Percentiles rank a stretch among this genome's conserved stretches.
These are phyloP conservation scores for Miscanthus lutarioriparius DNA, from an alignment of 176 grass and related monocot species.

Conservation along the genomic window DNA sequence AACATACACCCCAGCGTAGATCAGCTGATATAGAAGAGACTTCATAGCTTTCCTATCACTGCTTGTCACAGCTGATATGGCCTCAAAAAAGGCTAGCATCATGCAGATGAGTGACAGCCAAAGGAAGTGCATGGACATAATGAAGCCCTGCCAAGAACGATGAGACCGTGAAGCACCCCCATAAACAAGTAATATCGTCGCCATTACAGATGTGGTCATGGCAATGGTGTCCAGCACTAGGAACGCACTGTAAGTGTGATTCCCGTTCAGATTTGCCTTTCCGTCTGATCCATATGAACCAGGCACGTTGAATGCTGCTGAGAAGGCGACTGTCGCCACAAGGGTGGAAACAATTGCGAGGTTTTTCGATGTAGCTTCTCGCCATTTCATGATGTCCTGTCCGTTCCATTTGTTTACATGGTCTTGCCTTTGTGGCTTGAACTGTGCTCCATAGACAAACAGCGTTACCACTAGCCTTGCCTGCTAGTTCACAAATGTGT, in stretches of 20 bases:
- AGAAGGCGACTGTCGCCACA: conserved; percentile 55
- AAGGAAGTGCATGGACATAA: not conserved
- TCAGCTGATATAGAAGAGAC: not conserved
- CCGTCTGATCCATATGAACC: conserved; percentile 48
- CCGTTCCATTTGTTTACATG: conserved; percentile 44
- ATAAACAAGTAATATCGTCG: not conserved
- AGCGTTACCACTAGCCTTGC: conserved; percentile 17
- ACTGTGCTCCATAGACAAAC: conserved; percentile 31
- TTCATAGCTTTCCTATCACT: not conserved
- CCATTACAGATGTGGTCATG: not conserved
- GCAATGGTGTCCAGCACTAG: conserved; percentile 36
- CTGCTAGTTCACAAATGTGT: conserved; percentile 5
- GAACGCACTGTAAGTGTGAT: not conserved
- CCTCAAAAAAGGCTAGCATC: not conserved
- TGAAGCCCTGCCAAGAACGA: not conserved
- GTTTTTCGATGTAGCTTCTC: conserved; percentile 36
- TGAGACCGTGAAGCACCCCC: not conserved
- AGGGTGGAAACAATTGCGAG: conserved; percentile 46
- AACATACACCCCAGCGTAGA: not conserved
- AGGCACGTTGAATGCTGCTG: conserved; percentile 59
- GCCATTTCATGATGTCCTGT: conserved; percentile 48
- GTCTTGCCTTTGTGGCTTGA: conserved; percentile 51
- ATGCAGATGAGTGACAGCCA: not conserved
- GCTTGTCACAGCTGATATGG: not conserved
- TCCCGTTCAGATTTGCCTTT: conserved; percentile 31